Conservation (phyloP, 2,329 filamentous ascomycete species). For the Myrmaecium sp. region DNA sequence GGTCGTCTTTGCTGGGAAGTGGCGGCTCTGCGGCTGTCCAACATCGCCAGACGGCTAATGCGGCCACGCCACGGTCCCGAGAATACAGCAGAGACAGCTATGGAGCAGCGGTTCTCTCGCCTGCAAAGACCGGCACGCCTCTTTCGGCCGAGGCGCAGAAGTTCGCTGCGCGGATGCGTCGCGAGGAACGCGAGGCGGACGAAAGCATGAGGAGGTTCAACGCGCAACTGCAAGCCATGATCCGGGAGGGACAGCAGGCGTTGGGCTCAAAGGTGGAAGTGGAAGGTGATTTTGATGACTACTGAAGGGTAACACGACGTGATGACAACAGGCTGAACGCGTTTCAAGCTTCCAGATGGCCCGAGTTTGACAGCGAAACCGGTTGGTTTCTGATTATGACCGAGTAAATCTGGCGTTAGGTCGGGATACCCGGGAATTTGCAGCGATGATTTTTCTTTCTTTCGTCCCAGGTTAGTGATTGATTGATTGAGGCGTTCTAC, state of each 20-base stretch:
- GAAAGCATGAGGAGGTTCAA: conserved; percentile 67
- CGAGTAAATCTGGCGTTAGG: too few species aligned
- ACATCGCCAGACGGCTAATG: too few species aligned
- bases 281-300: conserved; percentile 13
- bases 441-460: too few species aligned
- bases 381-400: too few species aligned
- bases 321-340: too few species aligned
- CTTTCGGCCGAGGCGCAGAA: conserved; percentile 50
- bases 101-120: conserved; percentile 13
- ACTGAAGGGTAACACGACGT: too few species aligned
- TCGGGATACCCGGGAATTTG: too few species aligned
- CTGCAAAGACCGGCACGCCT: conserved; percentile 11
- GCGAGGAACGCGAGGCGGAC: conserved; percentile 64
- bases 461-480: too few species aligned
- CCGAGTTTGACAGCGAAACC: too few species aligned
- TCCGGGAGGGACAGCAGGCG: conserved; percentile 73
- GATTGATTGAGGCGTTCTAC: too few species aligned
- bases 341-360: too few species aligned
- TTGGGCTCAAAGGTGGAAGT: conserved; percentile 38
- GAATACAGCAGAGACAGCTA: conserved; percentile 17
- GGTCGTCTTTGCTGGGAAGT: conserved; percentile 6
- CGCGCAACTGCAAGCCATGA: conserved; percentile 65
- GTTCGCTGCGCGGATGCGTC: conserved; percentile 52
- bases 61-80: conserved; percentile 9
- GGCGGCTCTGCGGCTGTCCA: conserved; percentile 4